Conservation (phyloP, 805 yeast species). For the Barnettozyma californica region DNA sequence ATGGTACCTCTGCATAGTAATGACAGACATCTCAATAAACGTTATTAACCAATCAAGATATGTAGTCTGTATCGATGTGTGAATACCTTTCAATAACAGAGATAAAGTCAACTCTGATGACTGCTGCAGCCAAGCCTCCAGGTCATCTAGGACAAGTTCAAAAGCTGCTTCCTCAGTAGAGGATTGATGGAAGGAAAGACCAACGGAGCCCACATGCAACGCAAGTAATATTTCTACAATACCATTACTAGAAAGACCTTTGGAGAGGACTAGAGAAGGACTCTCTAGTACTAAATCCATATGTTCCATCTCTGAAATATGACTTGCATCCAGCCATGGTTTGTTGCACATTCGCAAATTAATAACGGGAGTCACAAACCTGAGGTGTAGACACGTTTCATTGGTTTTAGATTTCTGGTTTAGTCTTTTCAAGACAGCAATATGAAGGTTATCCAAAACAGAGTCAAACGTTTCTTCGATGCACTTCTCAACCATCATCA, state of each 20-base stretch:
- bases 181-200: slow-evolving; percentile 2
- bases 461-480: slow-evolving; percentile 29
- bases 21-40: slow-evolving; percentile 11
- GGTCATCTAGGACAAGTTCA: slow-evolving; percentile 11
- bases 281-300: slow-evolving; percentile 8
- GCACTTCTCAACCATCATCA: slow-evolving; percentile 33
- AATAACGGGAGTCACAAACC: slow-evolving; percentile 44
- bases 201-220: slow-evolving; percentile 13
- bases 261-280: slow-evolving; percentile 23
- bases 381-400: slow-evolving; percentile 36
- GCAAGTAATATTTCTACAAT: slow-evolving; percentile 12
- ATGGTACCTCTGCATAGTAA: neutral
- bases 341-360: slow-evolving; percentile 21
- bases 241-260: slow-evolving; percentile 14
- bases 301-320: slow-evolving; percentile 15
- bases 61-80: slow-evolving; percentile 28
- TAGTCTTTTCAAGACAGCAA: slow-evolving; percentile 46
- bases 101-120: slow-evolving; percentile 17
- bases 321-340: slow-evolving; percentile 7
- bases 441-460: slow-evolving; percentile 61
- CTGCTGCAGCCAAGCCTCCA: slow-evolving; percentile 30
- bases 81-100: slow-evolving; percentile 26
- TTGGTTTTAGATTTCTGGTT: slow-evolving; percentile 28
- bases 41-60: slow-evolving; percentile 31
- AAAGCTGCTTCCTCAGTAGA: neutral